phyloP scores from a whole-genome alignment of 2,329 filamentous ascomycete species.

The Monosporascus sp. region DNA sequence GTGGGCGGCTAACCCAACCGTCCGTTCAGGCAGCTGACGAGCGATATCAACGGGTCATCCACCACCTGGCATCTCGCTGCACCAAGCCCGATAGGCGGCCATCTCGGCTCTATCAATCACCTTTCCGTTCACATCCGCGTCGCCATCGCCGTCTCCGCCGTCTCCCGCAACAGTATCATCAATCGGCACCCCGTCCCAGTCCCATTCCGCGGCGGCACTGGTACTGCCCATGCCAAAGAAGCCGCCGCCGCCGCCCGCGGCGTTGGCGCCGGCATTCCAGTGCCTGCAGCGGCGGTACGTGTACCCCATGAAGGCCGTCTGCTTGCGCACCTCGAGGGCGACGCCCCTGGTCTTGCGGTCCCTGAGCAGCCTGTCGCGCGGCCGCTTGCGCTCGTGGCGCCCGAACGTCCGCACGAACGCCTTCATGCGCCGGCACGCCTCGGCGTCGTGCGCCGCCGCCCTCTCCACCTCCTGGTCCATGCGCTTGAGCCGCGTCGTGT shows the following conservation, averaged over 20 bases:
- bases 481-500: constrained; percentile 41
- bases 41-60: background rate
- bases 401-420: constrained; percentile 48
- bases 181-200: too few species aligned
- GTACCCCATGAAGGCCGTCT: constrained; percentile 83
- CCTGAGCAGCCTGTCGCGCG: constrained; percentile 78
- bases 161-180: background rate
- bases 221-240: background rate
- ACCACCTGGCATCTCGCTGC: background rate
- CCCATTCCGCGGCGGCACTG: background rate
- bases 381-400: constrained; percentile 66
- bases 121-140: background rate
- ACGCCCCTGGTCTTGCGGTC: constrained; percentile 61
- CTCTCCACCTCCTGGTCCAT: constrained; percentile 44
- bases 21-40: background rate
- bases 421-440: constrained; percentile 34
- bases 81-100: constrained; percentile 14
- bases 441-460: constrained; percentile 19
- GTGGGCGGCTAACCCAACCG: background rate
- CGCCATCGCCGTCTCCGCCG: constrained; percentile 1
- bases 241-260: background rate
- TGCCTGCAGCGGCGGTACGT: constrained; percentile 60
- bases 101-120: constrained; percentile 5
- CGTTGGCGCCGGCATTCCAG: background rate
- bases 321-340: constrained; percentile 77